A percentile compares a stretch with the other conserved stretches of the same genome.
phyloP scores from a whole-genome alignment of 768 basidiomycete species.

The Tulasnella sp. region DNA sequence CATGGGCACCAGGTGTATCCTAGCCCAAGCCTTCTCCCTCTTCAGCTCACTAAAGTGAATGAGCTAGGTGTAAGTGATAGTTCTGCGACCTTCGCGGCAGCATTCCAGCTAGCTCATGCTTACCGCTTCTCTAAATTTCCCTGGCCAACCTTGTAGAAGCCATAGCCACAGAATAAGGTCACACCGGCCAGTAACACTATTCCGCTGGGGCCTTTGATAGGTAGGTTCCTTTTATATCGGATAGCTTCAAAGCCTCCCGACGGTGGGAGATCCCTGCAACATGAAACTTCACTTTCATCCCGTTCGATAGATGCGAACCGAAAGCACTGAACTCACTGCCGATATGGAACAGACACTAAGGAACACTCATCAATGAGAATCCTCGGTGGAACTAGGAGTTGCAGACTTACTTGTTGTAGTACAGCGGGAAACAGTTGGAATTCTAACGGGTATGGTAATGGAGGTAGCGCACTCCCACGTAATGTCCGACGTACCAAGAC shows the following conservation, averaged over 20 bases:
- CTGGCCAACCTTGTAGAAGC: constrained; percentile 83
- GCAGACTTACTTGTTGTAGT: no score
- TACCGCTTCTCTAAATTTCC: constrained; percentile 91
- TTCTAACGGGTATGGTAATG: no score
- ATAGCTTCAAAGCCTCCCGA: constrained; percentile 83
- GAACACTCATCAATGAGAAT: no score
- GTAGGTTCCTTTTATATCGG: constrained; percentile 93
- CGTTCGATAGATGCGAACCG: constrained; percentile 9
- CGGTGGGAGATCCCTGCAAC: constrained; percentile 91
- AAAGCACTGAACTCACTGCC: constrained; percentile 41
- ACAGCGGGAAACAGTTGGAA: no score
- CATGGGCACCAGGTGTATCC: constrained; percentile 87
- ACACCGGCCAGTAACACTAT: constrained; percentile 79
- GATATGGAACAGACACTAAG: constrained; percentile 49
- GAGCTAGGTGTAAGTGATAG: neutral
- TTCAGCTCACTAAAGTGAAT: constrained; percentile 61
- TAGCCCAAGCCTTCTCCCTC: constrained; percentile 89
- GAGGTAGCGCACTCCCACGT: no score
- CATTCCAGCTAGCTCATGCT: constrained; percentile 27
- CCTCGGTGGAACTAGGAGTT: no score
- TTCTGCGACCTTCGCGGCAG: neutral
- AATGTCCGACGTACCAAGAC: no score
- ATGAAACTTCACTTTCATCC: constrained; percentile 3
- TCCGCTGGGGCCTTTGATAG: constrained; percentile 78
- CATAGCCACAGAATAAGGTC: constrained; percentile 73